Conservation (phyloP, 768 basidiomycete species). For the Lactarius trivialis region DNA sequence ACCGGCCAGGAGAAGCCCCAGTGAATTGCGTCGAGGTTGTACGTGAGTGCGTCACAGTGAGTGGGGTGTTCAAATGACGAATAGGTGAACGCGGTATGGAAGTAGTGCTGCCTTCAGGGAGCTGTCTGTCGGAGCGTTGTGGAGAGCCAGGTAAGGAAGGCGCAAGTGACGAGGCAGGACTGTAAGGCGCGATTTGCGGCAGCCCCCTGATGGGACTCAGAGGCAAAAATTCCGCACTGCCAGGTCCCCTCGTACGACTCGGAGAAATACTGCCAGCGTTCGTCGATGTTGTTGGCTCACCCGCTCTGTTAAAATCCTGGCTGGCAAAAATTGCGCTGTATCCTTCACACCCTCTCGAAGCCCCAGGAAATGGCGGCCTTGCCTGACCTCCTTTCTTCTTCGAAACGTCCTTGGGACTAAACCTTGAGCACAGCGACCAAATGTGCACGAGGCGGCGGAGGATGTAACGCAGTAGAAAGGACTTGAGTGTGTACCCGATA, state of each 20-base stretch:
- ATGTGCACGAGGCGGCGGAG: not conserved
- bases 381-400: not conserved
- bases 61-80: not conserved
- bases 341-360: not conserved
- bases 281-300: too few relatives aligned
- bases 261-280: too few relatives aligned
- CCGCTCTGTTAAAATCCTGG: not conserved
- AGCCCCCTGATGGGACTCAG: not conserved
- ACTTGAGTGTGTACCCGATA: not conserved
- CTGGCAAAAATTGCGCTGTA: constrained; percentile 1
- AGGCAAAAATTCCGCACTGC: not conserved
- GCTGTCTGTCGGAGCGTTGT: not conserved
- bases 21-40: not conserved
- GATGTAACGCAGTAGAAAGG: not conserved
- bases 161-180: not conserved
- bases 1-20: not conserved
- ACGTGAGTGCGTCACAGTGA: not conserved
- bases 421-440: not conserved
- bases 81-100: not conserved
- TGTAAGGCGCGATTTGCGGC: not conserved
- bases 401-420: not conserved
- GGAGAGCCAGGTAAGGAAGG: not conserved
- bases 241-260: not conserved
- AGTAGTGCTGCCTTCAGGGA: not conserved
- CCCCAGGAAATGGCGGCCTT: not conserved